Evolutionary conservation across 1,284 basidiomycete species (phyloP), one percentile per base, ranked within the genome.

Genomic region (Tilletia walkeri): DNA sequence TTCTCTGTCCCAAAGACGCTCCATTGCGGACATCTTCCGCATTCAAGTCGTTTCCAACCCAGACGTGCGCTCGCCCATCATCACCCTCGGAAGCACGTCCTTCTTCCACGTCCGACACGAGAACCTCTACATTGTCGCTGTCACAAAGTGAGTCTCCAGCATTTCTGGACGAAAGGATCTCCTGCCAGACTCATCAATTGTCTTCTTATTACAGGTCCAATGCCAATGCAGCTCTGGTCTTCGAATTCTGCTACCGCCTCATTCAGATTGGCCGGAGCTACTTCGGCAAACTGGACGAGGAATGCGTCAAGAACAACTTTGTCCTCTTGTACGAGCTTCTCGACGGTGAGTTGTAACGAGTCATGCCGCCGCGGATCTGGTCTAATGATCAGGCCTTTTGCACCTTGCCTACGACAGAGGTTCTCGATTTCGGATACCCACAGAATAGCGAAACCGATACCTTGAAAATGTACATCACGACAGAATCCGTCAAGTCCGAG

Each of bases 371-470:
- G 9, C 38, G 14, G 34, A 4, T 14, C 30, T 30, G 48, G 48
- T 67, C 50, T 9, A 54, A 18, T 7, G 2, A 10, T 34, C 2
- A 24, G 3, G 54, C 18, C 34, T 10, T 34, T 53, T 34, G 20
- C 10, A 30, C 54, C 24, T 7, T 30, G 5, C 54, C 34, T 20
- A 24, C 54, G 20, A 0, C 84, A 96, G 95, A 99, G 86, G 96
- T 98, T 83, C 90, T 93, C 81, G 95, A 99, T 85, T 99, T 98
- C 86, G 95, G 96, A 53, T 99, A 95, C 85, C 95, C 95, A n/a
- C 96, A 99, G 84, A 99, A 97, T 84, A 95, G 94, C 75, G 95
- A 99, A 84, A 94, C 92, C 63, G 95, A 98, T 84, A 96, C 95
- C 4, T 87, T 99, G 61, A 99, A 99, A 86, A 92, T 92, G 79